Base-by-base conservation (phyloP, 2,329 filamentous ascomycete species). In the Aspergillus fructus region DNA sequence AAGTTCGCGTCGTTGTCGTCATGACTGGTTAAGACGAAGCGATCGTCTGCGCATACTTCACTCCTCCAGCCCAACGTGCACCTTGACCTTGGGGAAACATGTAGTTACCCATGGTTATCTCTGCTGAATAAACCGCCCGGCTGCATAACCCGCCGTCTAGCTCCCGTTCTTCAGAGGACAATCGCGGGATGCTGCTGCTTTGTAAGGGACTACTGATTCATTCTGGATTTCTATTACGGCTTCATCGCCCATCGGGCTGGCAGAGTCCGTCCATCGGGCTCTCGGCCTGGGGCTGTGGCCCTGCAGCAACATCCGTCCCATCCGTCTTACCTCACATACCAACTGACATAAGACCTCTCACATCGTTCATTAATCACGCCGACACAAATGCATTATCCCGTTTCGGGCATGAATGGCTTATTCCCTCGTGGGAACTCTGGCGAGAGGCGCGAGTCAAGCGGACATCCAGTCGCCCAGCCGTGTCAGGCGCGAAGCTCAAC, bases 1-100 rank as follows among this genome's bases (percentile, higher is more conserved):
- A n/a, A 12, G 8, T 13, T 46, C 23, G 27, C 27, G 46, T 59
- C 53, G 42, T 63, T 63, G 62, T 60, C 62, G 60, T 63, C 62
- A 63, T 63, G 58, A 58, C 59, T 45, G 49, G 27, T 30, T 13
- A 43, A 53, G 12, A 45, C 37, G 30, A 24, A 27, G 49, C 39
- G 43, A 49, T 54, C 52, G 42, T 17, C 43, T 4, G 15, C 30
- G 37, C 15, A 19, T 30, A 21, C 17, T 40, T 41, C 41, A 54
- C 59, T 58, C 19, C 17, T 49, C 50, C 39, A 52, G 46, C 54
- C 50, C 54, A 37, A 40, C 30, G 30, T 43, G 21, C 42, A 40
- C 17, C 24, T 47, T 34, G 5, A 47, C 41, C 15, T 41, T 41
- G 17, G 45, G 34, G 46, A 52, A 49, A 49, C n/a, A n/a, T 19